These are phyloP conservation scores for Catenaria anguillulae DNA, from an alignment of 371 early-diverging fungal genomes.

Conservation along the genomic window DNA sequence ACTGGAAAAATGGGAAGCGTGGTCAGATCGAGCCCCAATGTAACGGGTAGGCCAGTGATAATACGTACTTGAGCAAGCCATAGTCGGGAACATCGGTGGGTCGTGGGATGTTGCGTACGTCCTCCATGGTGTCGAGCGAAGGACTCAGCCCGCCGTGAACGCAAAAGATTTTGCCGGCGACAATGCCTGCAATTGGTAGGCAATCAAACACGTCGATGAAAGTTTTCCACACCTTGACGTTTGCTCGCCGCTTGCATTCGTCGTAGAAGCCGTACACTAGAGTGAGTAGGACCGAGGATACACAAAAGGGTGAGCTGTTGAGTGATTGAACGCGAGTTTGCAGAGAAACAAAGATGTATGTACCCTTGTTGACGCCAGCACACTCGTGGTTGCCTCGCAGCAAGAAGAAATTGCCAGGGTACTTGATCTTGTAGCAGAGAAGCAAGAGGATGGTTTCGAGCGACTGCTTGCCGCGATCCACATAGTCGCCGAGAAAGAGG, in stretches of 20 bases:
- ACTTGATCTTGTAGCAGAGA: conserved; percentile 84
- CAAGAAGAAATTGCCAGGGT: conserved; percentile 93
- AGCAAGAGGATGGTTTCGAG: conserved; percentile 51
- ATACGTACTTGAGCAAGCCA: conserved; percentile 51
- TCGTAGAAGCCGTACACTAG: conserved; percentile 97
- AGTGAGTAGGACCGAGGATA: too few species aligned
- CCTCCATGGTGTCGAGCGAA: conserved; percentile 70
- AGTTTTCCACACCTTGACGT: conserved; percentile 88
- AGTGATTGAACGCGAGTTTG: too few species aligned
- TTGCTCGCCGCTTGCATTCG: conserved; percentile 94
- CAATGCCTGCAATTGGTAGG: conserved; percentile 89
- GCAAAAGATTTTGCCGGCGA: conserved; percentile 90
- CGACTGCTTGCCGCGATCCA: conserved; percentile 86
- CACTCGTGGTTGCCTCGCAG: conserved; percentile 93
- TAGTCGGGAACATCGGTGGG: conserved; percentile 97
- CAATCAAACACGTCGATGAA: conserved; percentile 98
- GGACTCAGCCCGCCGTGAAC: conserved; percentile 98
- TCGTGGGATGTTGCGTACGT: conserved; percentile 75
- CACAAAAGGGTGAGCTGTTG: conserved; percentile 2
- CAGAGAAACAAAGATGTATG: too few species aligned
- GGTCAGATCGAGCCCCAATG: too few species aligned
- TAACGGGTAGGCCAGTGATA: too few species aligned
- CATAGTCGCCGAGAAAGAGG: conserved; percentile 92
- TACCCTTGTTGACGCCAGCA: conserved; percentile 58
- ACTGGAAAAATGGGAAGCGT: too few species aligned